A percentile compares a stretch with the other conserved stretches of the same genome.
Evolutionary conservation across 768 basidiomycete genomes (phyloP).

Genomic region (Russula vinacea): DNA sequence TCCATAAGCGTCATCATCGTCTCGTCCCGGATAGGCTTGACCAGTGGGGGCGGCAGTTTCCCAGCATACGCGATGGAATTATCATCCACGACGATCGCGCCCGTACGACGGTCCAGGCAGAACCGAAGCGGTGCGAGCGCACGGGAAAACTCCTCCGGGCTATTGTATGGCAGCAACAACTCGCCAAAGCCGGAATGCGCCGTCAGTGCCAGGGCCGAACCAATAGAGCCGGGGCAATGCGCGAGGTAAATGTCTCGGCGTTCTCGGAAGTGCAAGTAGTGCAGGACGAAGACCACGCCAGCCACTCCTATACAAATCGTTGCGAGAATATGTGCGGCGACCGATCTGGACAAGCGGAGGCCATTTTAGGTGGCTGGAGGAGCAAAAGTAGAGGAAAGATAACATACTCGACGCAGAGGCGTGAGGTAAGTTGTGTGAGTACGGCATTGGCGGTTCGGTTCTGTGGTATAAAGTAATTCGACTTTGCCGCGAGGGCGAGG

Average conservation of each 20-base stretch:
- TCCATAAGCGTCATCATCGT: slow-evolving; percentile 27
- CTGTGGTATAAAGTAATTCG: slow-evolving; percentile 51
- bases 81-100: slow-evolving; percentile 29
- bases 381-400: neutral
- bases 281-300: slow-evolving; percentile 46
- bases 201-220: slow-evolving; percentile 19
- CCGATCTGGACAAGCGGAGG: slow-evolving; percentile 39
- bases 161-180: slow-evolving; percentile 26
- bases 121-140: slow-evolving; percentile 26
- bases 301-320: slow-evolving; percentile 49
- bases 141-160: neutral
- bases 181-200: slow-evolving; percentile 29
- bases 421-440: slow-evolving; percentile 44
- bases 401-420: slow-evolving; percentile 60
- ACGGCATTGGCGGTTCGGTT: slow-evolving; percentile 42
- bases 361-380: neutral
- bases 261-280: slow-evolving; percentile 40
- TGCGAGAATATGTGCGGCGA: slow-evolving; percentile 55
- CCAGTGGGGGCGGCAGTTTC: neutral
- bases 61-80: slow-evolving; percentile 1
- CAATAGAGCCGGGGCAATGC: slow-evolving; percentile 24
- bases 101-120: slow-evolving; percentile 28
- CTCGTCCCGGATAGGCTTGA: slow-evolving; percentile 19
- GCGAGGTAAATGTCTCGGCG: slow-evolving; percentile 25
- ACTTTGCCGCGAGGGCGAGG: slow-evolving; percentile 54